Base-by-base conservation (phyloP, 768 basidiomycete genomes). In the Kwoniella mangroviensis region DNA sequence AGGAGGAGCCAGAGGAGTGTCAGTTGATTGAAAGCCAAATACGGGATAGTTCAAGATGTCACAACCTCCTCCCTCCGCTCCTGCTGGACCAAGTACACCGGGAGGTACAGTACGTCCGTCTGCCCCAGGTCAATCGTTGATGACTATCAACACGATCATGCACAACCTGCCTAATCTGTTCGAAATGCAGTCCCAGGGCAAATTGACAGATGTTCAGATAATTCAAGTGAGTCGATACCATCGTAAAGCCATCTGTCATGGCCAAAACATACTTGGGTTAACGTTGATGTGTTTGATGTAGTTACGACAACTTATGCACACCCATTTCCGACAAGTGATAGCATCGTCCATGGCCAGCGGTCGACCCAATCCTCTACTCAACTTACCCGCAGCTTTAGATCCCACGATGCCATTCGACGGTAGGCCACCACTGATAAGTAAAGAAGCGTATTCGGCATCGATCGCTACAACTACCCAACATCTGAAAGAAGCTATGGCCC, bases 81-180 rank as follows among this genome's bases (percentile, higher is more conserved):
- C 49, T 10, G 54, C 63, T 45, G 41, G 52, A n/a, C 26, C 68
- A 19, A 63, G 62, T 34, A 52, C 67, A 56, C 56, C 56, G 21
- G 45, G 65, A 43, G 64, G 57, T 7, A 54, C 52, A 1, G 26
- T 28, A 12, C 68, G 62, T n/a, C 68, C 60, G 4, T 51, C 59
- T 26, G 26, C 4, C 43, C 34, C 41, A 13, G 17, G 24, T 19
- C 41, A 64, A 19, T 41, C 70, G 22, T 22, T 26, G 12, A 22
- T 41, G 55, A 67, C 63, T 21, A 63, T 72, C 60, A 34, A 58
- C n/a, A 68, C 70, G 2, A 72, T 72, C 52, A 19, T 72, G 41
- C 61, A 63, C 11, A 72, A 72, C 34, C 24, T 72, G 24, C 70
- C 70, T 5, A 72, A 72, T 19, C 62, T 72, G 4, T 67, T 72